These are phyloP conservation scores for Candida pseudoviswanathii DNA, from an alignment of 1,139 yeast genomes.

Conservation along the genomic window DNA sequence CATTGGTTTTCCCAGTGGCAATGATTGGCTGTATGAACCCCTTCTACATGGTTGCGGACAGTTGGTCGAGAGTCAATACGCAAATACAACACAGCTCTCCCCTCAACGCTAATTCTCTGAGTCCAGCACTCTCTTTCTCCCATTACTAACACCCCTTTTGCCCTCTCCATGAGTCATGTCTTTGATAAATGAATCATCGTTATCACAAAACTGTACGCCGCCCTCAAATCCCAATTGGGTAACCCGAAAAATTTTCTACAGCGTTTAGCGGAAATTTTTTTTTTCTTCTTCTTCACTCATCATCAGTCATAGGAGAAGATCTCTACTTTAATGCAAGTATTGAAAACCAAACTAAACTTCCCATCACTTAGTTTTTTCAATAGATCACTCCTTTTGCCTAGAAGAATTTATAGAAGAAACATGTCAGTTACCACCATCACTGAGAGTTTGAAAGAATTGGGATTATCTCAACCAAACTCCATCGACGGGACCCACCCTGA, in stretches of 20 bases:
- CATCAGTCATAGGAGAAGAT: not conserved
- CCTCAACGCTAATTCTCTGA: too few species aligned
- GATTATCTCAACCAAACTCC: constrained; percentile 34
- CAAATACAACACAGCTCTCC: too few species aligned
- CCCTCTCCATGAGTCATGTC: not conserved
- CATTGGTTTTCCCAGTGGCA: too few species aligned
- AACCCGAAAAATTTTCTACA: not conserved
- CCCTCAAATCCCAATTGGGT: not conserved
- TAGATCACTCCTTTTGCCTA: not conserved
- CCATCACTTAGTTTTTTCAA: constrained; percentile 4
- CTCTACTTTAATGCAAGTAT: constrained; percentile 13
- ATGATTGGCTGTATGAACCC: too few species aligned
- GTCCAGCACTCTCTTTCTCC: not conserved
- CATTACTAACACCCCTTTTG: not conserved
- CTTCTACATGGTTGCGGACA: too few species aligned
- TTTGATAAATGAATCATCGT: not conserved
- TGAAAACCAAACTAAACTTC: constrained; percentile 7
- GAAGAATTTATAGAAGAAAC: constrained; percentile 3
- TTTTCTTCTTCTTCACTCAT: constrained; percentile 2
- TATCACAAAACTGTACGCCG: not conserved
- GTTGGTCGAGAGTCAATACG: too few species aligned
- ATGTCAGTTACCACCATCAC: constrained; percentile 29
- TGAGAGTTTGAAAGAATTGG: constrained; percentile 37
- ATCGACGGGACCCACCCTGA: constrained; percentile 59
- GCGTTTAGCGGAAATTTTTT: not conserved